A percentile compares a stretch with the other conserved stretches of the same genome.
phyloP scores from a whole-genome alignment of 2,329 filamentous ascomycete genomes.

The Emericellopsis cladophorae region DNA sequence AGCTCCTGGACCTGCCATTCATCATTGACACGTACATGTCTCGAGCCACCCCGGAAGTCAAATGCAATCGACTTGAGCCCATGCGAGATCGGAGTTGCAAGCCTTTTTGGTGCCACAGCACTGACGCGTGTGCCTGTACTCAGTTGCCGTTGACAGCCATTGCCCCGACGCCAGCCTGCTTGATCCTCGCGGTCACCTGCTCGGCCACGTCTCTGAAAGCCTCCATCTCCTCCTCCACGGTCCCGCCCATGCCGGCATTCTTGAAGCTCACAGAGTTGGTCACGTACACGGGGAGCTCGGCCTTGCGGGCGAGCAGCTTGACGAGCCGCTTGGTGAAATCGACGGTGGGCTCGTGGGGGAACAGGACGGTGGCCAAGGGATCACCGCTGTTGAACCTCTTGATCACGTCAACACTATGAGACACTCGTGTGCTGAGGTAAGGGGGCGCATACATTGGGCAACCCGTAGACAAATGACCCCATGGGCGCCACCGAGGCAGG shows the following conservation, averaged over 20 bases:
- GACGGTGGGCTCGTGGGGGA: conserved; percentile 59
- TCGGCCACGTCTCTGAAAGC: conserved; percentile 65
- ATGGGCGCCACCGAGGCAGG: conserved; percentile 40
- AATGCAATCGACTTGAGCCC: no score
- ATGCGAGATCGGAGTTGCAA: no score
- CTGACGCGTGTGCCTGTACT: background rate
- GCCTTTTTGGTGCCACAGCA: no score
- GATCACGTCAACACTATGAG: conserved; percentile 1
- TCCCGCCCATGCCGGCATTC: conserved; percentile 61
- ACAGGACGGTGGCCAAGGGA: conserved; percentile 68
- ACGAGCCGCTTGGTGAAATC: conserved; percentile 83
- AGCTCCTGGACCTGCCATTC: no score
- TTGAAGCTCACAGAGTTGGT: conserved; percentile 75
- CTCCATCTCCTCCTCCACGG: conserved; percentile 89
- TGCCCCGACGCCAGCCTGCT: conserved; percentile 7
- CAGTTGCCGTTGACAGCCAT: conserved; percentile 1
- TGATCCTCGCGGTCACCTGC: conserved; percentile 34
- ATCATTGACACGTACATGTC: no score
- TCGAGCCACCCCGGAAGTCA: no score
- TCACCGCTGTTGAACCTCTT: conserved; percentile 43
- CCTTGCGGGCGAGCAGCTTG: conserved; percentile 65
- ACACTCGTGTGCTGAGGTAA: background rate
- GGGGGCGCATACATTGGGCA: conserved; percentile 60
- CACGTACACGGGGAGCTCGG: conserved; percentile 71
- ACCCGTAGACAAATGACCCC: conserved; percentile 86